phyloP scores from a whole-genome alignment of 495 filamentous ascomycete genomes.

The Tuber melanosporum region DNA sequence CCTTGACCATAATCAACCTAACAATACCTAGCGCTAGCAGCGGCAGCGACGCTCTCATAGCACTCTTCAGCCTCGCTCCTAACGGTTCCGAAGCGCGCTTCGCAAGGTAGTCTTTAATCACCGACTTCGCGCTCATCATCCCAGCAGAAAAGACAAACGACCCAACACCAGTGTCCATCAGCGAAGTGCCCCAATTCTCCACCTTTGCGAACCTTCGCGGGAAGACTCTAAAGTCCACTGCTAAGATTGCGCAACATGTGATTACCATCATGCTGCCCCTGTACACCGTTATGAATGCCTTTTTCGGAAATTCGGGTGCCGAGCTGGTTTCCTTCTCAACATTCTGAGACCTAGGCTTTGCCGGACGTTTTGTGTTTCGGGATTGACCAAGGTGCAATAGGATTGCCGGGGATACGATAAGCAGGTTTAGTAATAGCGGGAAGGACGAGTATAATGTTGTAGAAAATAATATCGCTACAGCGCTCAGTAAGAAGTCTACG shows the following conservation, averaged over 20 bases:
- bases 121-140: conserved; percentile 79
- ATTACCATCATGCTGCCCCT: conserved; percentile 86
- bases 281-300: conserved; percentile 87
- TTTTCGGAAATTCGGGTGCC: conserved; percentile 57
- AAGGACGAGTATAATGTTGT: conserved; percentile 76
- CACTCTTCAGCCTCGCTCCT: conserved; percentile 51
- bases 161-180: conserved; percentile 97
- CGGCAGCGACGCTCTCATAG: conserved; percentile 74
- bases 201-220: conserved; percentile 94
- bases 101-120: conserved; percentile 62
- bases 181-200: conserved; percentile 93
- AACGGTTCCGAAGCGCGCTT: conserved; percentile 43
- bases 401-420: conserved; percentile 65
- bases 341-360: conserved; percentile 28
- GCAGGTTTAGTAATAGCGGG: conserved; percentile 65
- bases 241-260: conserved; percentile 89
- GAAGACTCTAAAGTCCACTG: conserved; percentile 90
- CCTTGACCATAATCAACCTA: conserved; percentile 82
- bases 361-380: conserved; percentile 29
- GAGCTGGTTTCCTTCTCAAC: conserved; percentile 9
- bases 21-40: conserved; percentile 73
- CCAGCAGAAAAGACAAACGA: conserved; percentile 95
- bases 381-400: conserved; percentile 52
- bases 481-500: conserved; percentile 81
- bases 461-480: conserved; percentile 70